A percentile compares a stretch with the other conserved stretches of the same genome.
phyloP scores from a whole-genome alignment of 2,329 filamentous ascomycete genomes.

The Talaromyces islandicus region DNA sequence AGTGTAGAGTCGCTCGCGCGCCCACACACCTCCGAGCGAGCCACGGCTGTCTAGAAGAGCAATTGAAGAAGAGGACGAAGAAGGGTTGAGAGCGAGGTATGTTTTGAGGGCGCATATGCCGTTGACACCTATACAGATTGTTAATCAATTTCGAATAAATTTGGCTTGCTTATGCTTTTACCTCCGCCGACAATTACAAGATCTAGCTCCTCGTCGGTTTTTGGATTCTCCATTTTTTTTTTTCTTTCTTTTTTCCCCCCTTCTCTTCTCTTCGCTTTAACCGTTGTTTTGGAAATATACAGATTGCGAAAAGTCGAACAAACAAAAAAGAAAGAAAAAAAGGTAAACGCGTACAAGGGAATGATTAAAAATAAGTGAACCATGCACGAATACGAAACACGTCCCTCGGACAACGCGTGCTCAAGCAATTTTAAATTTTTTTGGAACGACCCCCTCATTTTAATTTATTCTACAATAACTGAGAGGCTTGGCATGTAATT shows the following conservation, averaged over 20 bases:
- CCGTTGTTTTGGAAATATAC: neutral
- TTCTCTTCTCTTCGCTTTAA: neutral
- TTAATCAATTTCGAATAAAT: no score
- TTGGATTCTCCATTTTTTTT: neutral
- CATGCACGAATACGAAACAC: neutral
- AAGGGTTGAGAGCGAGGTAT: constrained; percentile 54
- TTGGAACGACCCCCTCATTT: neutral
- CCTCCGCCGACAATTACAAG: neutral
- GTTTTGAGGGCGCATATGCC: constrained; percentile 48
- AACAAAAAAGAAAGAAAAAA: neutral
- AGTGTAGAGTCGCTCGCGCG: constrained; percentile 58
- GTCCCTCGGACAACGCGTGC: neutral
- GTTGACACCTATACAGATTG: neutral
- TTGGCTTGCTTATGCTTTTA: neutral
- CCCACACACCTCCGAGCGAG: constrained; percentile 65
- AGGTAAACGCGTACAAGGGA: neutral
- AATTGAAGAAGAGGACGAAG: constrained; percentile 48
- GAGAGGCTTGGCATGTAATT: neutral
- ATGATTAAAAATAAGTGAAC: neutral
- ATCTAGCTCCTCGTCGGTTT: neutral
- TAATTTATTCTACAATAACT: neutral
- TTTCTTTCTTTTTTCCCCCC: neutral
- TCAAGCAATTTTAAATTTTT: neutral
- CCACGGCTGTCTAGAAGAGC: constrained; percentile 53
- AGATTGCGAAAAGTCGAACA: no score